Base-by-base conservation (phyloP, 495 filamentous ascomycete genomes). In the Staphylotrichum tortipilum region DNA sequence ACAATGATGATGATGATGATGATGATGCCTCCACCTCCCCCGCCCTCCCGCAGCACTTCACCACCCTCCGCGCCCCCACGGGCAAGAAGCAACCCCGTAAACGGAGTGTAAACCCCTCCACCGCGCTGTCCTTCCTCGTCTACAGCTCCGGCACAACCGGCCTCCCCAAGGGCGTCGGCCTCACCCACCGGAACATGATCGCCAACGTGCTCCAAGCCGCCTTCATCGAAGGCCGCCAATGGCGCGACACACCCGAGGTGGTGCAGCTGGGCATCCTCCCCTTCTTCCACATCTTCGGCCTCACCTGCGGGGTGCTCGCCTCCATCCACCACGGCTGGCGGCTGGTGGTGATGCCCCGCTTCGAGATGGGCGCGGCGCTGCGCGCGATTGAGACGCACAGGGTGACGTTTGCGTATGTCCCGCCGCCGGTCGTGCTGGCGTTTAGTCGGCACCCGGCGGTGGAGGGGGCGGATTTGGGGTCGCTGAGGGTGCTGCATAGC, bases 141-240 rank as follows among this genome's bases (percentile, higher is more conserved):
- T 97, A 95, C 66, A 85, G 79, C 28, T 88, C 82, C 22, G 91
- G 91, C n/a, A 96, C 91, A 0, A 95, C 90, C 0, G 91, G 91
- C 12, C 66, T 86, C 46, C 90, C 92, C 2, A 96, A 97, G 67
- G 91, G 91, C 15, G 91, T 95, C n/a, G 86, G 86, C 80, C 69
- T 96, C 8, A 84, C 78, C 34, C 91, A 97, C 61, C 57, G 65
- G 44, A 96, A 96, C 65, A 81, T 96, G 40, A 73, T 91, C 3
- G 67, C 87, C 53, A 92, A 95, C 63, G 7, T 73, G 8, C 31
- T 66, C 18, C 71, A 74, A 55, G 60, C 79, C 9, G 72, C 67
- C 8, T 68, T 70, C 22, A 78, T 71, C 1, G 88, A 95, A 31
- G 76, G 68, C 1, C 68, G 68, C 1, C 72, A 84, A 37, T 60